Conservation (phyloP, 192 early-diverging fungal genomes). For the Coemansia erecta region DNA sequence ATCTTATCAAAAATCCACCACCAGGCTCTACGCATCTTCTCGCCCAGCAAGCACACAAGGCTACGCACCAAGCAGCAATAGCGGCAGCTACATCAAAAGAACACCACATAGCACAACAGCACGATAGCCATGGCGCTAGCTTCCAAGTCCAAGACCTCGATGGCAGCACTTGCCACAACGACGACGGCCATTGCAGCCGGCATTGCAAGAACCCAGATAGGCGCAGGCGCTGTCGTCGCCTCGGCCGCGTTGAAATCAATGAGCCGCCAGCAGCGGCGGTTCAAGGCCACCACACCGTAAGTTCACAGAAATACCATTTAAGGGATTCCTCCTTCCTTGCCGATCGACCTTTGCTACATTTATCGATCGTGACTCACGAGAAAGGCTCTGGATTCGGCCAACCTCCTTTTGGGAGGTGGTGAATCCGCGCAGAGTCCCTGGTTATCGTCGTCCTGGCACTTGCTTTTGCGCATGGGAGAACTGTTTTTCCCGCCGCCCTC, state of each 20-base stretch:
- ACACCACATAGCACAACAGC: neutral
- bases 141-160: constrained; percentile 29
- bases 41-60: neutral
- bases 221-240: constrained; percentile 13
- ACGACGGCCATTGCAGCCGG: constrained; percentile 22
- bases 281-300: constrained; percentile 51
- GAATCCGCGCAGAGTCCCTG: neutral
- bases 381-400: too few species aligned
- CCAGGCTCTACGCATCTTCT: neutral
- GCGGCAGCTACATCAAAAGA: neutral
- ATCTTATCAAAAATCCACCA: neutral
- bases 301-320: constrained; percentile 1
- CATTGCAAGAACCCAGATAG: constrained; percentile 15
- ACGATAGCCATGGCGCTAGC: constrained; percentile 33
- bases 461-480: neutral
- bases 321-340: neutral
- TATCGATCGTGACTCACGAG: constrained; percentile 7
- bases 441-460: neutral
- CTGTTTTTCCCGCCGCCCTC: too few species aligned
- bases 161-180: constrained; percentile 30
- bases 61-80: neutral
- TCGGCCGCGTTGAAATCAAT: constrained; percentile 23
- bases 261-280: constrained; percentile 36
- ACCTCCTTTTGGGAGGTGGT: too few species aligned
- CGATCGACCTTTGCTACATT: neutral